These are phyloP conservation scores for Chalciporus pseudorubinellus DNA, from an alignment of 768 basidiomycete genomes.

Conservation along the genomic window DNA sequence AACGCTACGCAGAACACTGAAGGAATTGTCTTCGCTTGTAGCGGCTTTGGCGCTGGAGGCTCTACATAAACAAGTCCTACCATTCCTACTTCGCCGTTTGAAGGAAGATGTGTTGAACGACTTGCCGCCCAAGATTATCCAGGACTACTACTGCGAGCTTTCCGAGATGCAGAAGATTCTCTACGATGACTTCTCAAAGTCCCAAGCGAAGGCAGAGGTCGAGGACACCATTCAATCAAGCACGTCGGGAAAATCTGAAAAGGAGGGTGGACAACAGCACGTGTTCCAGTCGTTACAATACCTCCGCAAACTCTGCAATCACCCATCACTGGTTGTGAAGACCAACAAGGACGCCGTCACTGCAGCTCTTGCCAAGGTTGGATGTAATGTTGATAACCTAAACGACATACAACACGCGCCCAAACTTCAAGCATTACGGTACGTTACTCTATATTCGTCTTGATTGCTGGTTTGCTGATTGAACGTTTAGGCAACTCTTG, in stretches of 20 bases:
- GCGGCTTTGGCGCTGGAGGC: conserved; percentile 94
- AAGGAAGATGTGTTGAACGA: conserved; percentile 97
- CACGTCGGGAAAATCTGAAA: conserved; percentile 30
- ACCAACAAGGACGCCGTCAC: conserved; percentile 56
- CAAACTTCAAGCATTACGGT: conserved; percentile 90
- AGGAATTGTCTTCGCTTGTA: conserved; percentile 30
- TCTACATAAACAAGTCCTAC: conserved; percentile 97
- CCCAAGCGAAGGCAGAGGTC: conserved; percentile 62
- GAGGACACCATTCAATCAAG: conserved; percentile 61
- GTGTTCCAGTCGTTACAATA: conserved; percentile 98
- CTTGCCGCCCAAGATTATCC: conserved; percentile 97
- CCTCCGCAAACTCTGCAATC: conserved; percentile 95
- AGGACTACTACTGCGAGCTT: conserved; percentile 98
- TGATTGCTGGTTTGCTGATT: conserved; percentile 3
- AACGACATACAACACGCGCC: conserved; percentile 90
- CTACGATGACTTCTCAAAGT: conserved; percentile 91
- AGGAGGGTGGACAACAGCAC: conserved; percentile 66
- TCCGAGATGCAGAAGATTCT: conserved; percentile 91
- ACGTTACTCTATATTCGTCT: conserved; percentile 23
- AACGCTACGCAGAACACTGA: conserved; percentile 3
- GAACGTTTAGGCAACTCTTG: conserved; percentile 73
- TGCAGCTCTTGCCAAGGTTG: conserved; percentile 55
- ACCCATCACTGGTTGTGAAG: conserved; percentile 89
- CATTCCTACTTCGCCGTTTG: conserved; percentile 91
- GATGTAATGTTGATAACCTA: conserved; percentile 45